Evolutionary conservation across 306 rosid genomes (phyloP).

Genomic region (Vicia villosa): DNA sequence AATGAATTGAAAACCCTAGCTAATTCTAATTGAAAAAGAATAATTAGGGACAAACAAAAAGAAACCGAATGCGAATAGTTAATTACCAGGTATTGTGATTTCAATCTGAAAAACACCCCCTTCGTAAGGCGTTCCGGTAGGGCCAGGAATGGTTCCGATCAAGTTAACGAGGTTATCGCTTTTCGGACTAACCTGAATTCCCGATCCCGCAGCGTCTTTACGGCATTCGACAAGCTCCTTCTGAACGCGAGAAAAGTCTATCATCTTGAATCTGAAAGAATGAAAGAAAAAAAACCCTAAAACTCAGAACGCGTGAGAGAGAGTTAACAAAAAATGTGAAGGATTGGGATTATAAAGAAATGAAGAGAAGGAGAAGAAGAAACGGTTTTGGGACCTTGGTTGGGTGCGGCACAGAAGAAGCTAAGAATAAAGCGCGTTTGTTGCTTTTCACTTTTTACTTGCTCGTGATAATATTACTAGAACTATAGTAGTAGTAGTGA

Average conservation of each 20-base stretch:
- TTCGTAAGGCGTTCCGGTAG: slow-evolving; percentile 80
- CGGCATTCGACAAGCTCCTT: slow-evolving; percentile 95
- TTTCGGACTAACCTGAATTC: slow-evolving; percentile 75
- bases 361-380: background rate
- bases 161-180: slow-evolving; percentile 62
- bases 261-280: slow-evolving; percentile 56
- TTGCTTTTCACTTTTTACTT: background rate
- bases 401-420: background rate
- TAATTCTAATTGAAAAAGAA: background rate
- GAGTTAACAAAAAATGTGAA: background rate
- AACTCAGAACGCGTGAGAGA: background rate
- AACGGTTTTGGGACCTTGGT: background rate
- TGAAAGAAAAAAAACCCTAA: slow-evolving; percentile 44
- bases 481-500: background rate
- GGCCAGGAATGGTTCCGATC: slow-evolving; percentile 90
- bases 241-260: slow-evolving; percentile 93
- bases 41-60: background rate
- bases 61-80: background rate
- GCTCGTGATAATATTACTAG: too few relatives aligned
- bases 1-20: slow-evolving; percentile 27
- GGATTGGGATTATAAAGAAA: background rate
- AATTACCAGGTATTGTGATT: slow-evolving; percentile 76
- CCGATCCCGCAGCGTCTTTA: slow-evolving; percentile 77
- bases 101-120: slow-evolving; percentile 93
- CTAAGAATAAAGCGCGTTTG: slow-evolving; percentile 5